These are phyloP conservation scores for Lanzia echinophila DNA, from an alignment of 2,329 filamentous ascomycete genomes.

Conservation along the genomic window DNA sequence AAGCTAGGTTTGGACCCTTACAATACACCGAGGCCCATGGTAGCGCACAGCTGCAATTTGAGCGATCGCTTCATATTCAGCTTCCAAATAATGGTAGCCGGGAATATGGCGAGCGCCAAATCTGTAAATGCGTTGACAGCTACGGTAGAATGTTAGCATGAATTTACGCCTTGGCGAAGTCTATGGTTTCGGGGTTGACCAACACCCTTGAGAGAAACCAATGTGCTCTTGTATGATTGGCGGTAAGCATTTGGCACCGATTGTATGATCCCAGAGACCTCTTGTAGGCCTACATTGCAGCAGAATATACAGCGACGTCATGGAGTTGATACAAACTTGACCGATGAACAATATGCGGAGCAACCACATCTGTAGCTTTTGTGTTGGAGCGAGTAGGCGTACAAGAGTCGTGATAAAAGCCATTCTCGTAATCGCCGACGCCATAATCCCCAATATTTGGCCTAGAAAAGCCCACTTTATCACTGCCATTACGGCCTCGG, in stretches of 20 bases:
- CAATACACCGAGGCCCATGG: neutral
- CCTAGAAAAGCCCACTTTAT: neutral
- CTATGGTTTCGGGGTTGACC: neutral
- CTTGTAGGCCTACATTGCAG: neutral
- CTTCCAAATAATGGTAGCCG: neutral
- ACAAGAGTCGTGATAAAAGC: neutral
- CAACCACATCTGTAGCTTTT: neutral
- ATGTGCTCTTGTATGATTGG: neutral
- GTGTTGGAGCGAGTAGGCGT: neutral
- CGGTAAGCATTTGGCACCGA: neutral
- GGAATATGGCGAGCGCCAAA: neutral
- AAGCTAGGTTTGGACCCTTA: neutral
- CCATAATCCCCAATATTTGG: neutral
- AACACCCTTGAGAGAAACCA: neutral
- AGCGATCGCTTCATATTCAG: neutral
- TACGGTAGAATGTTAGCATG: neutral
- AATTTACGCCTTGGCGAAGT: neutral
- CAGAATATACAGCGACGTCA: neutral
- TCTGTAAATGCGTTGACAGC: neutral
- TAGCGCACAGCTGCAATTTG: neutral
- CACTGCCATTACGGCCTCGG: neutral
- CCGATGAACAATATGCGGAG: neutral
- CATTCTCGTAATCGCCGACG: neutral
- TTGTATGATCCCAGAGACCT: neutral
- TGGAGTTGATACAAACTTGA: neutral